These are phyloP conservation scores for Colletotrichum tabaci DNA, from an alignment of 2,329 filamentous ascomycete species.

Conservation along the genomic window DNA sequence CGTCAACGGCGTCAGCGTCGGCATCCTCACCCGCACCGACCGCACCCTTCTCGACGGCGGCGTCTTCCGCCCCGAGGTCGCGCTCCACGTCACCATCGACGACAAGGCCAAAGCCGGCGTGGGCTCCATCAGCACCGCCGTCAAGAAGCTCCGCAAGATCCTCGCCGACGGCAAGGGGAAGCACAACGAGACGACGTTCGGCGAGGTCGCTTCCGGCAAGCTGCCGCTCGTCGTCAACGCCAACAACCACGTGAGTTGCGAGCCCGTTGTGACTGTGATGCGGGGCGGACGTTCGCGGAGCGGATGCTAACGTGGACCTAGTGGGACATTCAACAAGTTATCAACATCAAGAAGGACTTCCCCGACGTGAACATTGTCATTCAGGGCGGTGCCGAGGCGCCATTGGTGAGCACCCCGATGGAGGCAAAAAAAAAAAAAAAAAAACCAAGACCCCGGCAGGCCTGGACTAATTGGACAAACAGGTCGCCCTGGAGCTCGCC, in stretches of 20 bases:
- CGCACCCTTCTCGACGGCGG: slow-evolving; percentile 57
- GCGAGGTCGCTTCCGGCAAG: slow-evolving; percentile 53
- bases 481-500: slow-evolving; percentile 58
- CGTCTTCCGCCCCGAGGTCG: slow-evolving; percentile 59
- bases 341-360: slow-evolving; percentile 55
- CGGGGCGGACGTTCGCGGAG: neutral
- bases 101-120: slow-evolving; percentile 50
- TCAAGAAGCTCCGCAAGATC: slow-evolving; percentile 55
- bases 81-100: slow-evolving; percentile 58
- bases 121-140: slow-evolving; percentile 45
- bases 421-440: too few species aligned
- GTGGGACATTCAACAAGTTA: slow-evolving; percentile 59
- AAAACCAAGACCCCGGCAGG: neutral
- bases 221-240: slow-evolving; percentile 58
- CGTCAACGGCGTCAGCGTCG: slow-evolving; percentile 58
- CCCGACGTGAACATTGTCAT: slow-evolving; percentile 54
- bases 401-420: slow-evolving; percentile 48
- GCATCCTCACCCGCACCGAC: slow-evolving; percentile 55
- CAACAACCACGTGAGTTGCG: slow-evolving; percentile 37
- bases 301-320: slow-evolving; percentile 40
- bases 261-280: neutral
- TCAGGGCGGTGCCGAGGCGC: slow-evolving; percentile 57
- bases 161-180: slow-evolving; percentile 52
- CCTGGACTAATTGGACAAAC: neutral
- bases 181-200: slow-evolving; percentile 53